Evolutionary conservation across 2,329 filamentous ascomycete species (phyloP), one percentile per base, ranked within the genome.

Genomic region (Cercospora janseana): DNA sequence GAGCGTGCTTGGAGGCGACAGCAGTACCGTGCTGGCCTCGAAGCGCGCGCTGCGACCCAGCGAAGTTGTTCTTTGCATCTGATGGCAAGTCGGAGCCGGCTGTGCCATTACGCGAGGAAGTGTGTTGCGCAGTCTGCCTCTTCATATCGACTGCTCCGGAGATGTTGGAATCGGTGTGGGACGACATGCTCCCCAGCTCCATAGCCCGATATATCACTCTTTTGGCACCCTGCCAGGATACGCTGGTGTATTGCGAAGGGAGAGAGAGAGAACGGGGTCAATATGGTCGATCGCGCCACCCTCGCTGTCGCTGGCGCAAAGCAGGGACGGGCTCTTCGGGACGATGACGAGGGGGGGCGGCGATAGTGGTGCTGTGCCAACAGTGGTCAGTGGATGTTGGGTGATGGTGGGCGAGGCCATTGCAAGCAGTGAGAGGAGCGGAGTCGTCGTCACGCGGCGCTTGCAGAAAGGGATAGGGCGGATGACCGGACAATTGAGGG

Each of bases 151-250:
- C 47, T 49, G 37, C 45, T 44, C 46, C 54, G 38, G 59, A 54
- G 40, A 35, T 52, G 46, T 60, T 56, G 26, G 55, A 55, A 27
- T 46, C 54, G 21, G 52, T 56, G 41, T 53, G 60, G 24, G 65
- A 65, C 29, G 70, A 51, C 53, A 70, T 67, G 51, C 62, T 67
- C 21, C 64, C 66, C 48, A 69, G 57, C 53, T 71, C 65, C 69
- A 71, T 71, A 27, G 45, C 42, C 32, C 16, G 41, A 48, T 49
- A 41, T 51, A 50, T 31, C 28, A 10, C 32, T 52, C 34, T 53
- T 46, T 35, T 45, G 28, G 41, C 34, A 26, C 21, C 27, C 42
- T 35, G 18, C 21, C 12, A 51, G 18, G 46, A 47, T 56, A 40
- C 26, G 40, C 20, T 18, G 16, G 32, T 51, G 41, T 57, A 40